Evolutionary conservation across 1,284 basidiomycete genomes (phyloP).

Genomic region (Athelia psychrophila): DNA sequence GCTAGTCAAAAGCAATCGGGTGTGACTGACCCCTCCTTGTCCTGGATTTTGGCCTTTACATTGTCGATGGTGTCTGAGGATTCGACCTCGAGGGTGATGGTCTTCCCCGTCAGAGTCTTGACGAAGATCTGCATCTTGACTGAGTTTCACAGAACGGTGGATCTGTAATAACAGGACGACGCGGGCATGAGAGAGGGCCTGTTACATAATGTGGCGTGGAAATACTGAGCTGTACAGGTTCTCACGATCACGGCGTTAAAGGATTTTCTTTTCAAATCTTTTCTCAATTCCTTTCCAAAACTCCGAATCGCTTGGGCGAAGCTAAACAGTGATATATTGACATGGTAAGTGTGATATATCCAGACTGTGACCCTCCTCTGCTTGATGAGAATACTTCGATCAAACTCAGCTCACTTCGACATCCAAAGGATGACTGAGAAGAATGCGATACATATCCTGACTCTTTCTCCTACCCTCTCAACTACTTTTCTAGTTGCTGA

Average conservation of each 20-base stretch:
- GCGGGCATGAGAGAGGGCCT: slow-evolving; percentile 12
- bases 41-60: slow-evolving; percentile 89
- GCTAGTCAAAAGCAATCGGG: slow-evolving; percentile 1
- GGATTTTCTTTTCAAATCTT: background rate
- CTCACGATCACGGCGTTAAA: background rate
- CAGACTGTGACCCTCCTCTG: background rate
- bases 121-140: slow-evolving; percentile 89
- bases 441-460: slow-evolving; percentile 44
- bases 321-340: background rate
- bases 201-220: slow-evolving; percentile 19
- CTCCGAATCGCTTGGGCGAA: no score
- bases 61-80: slow-evolving; percentile 95
- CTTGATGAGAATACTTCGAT: slow-evolving; percentile 48
- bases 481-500: slow-evolving; percentile 1
- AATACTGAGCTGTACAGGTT: slow-evolving; percentile 40
- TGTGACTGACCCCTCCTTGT: slow-evolving; percentile 78
- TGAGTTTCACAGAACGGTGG: slow-evolving; percentile 11
- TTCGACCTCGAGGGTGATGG: slow-evolving; percentile 98
- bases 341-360: background rate
- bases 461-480: slow-evolving; percentile 5
- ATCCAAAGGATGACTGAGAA: slow-evolving; percentile 46
- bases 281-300: background rate
- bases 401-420: slow-evolving; percentile 68
- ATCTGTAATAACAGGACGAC: slow-evolving; percentile 8
- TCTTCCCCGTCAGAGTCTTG: slow-evolving; percentile 97